Base-by-base conservation (phyloP, 441 rosid species). In the Viola pubescens region DNA sequence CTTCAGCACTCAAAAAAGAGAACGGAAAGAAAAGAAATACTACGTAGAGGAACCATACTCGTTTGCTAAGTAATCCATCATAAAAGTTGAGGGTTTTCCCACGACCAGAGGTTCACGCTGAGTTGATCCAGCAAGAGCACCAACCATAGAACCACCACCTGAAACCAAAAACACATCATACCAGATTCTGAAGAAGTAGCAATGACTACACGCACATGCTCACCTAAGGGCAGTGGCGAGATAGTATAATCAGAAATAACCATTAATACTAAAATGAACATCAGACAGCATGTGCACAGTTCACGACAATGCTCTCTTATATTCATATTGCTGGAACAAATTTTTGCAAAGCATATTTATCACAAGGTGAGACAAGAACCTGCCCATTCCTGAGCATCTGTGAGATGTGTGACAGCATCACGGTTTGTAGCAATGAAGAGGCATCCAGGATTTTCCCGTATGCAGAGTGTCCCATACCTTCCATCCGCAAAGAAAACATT, bases 141-240 rank as follows among this genome's bases (percentile, higher is more conserved):
- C 81, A 62, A 92, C 97, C 97, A 92, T 89, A 72, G 94, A 85
- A 38, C 98, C 96, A 26, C 95, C 97, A 64, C 97, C 97, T 92
- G 87, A 48, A 79, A 77, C 46, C 39, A 52, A 53, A 41, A 62
- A 49, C 38, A 11, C 42, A 42, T 40, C 48, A 39, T 39, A 58
- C 37, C 54, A 39, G 40, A 39, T 12, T 64, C 41, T 34, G 54
- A 48, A 51, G 14, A 26, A 54, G 34, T 16, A 16, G 19, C 19
- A 16, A 16, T 16, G 19, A 16, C 19, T 16, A 16, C 19, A 16
- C 1, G 19, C 19, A 16, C 19, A 16, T 16, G 19, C 19, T 16
- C 19, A 16, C 19, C 19, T 16, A 16, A 16, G 19, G 19, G 19
- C 1, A 16, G 19, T 16, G 19, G 19, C 19, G 19, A 16, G 19